Evolutionary conservation across 805 yeast species (phyloP).

Genomic region (Kodamaea restingae): DNA sequence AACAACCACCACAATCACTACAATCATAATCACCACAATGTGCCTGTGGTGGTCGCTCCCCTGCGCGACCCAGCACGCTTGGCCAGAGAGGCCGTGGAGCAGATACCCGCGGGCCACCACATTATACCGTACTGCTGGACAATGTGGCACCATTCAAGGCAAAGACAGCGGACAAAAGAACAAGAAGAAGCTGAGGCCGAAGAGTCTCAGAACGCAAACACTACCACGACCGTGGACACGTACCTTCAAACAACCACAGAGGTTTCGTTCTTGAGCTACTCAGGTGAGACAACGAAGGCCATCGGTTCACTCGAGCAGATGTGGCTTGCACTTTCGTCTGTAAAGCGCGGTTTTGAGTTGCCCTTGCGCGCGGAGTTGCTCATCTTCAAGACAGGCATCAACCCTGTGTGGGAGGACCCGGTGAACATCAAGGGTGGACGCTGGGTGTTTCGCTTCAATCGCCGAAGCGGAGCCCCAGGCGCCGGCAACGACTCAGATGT

Average conservation of each 20-base stretch:
- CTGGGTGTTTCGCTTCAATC: constrained; percentile 53
- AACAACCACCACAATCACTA: constrained; percentile 9
- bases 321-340: constrained; percentile 41
- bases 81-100: constrained; percentile 27
- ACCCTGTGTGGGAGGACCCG: constrained; percentile 69
- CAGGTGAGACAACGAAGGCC: constrained; percentile 16
- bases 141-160: constrained; percentile 45
- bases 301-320: constrained; percentile 51
- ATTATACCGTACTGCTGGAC: constrained; percentile 47
- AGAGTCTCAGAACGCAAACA: constrained; percentile 13
- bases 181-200: constrained; percentile 10
- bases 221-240: constrained; percentile 28
- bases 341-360: constrained; percentile 38
- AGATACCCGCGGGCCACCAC: constrained; percentile 31
- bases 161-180: constrained; percentile 17
- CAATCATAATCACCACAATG: constrained; percentile 8
- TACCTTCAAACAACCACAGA: constrained; percentile 46
- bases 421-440: constrained; percentile 57
- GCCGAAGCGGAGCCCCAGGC: constrained; percentile 20
- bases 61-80: constrained; percentile 34
- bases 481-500: constrained; percentile 9
- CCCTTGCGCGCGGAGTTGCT: constrained; percentile 50
- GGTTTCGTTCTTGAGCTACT: constrained; percentile 34
- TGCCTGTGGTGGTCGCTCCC: constrained; percentile 22
- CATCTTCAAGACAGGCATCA: constrained; percentile 54